Percentiles rank a stretch among this genome's conserved stretches.
phyloP scores from a whole-genome alignment of 192 early-diverging fungal genomes.

The Coemansia sp. region DNA sequence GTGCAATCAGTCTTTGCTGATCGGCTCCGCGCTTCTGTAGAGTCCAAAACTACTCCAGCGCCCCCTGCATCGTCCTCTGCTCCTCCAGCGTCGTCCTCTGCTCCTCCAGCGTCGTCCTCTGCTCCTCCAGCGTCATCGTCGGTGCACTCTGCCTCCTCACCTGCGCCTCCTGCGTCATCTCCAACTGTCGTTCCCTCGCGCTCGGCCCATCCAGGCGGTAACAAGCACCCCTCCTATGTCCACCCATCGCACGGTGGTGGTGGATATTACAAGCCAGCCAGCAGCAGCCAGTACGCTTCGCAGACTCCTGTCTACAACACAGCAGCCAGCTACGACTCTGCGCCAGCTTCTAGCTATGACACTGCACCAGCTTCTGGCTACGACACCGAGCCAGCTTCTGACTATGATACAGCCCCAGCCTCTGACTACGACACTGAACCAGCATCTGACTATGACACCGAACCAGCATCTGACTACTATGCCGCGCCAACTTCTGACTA shows the following conservation, averaged over 20 bases:
- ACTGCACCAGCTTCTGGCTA: conserved; percentile 4
- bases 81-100: background rate
- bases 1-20: conserved; percentile 32
- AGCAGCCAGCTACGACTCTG: background rate
- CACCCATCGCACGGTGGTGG: conserved; percentile 11
- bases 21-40: conserved; percentile 2
- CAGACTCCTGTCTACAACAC: background rate
- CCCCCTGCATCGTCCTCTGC: background rate
- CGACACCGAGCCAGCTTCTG: background rate
- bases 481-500: conserved; percentile 7
- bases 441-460: background rate
- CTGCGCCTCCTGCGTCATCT: conserved; percentile 2
- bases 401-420: background rate
- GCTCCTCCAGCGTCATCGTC: background rate
- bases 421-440: conserved; percentile 7
- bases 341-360: conserved; percentile 11
- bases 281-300: background rate
- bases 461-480: conserved; percentile 6
- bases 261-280: background rate
- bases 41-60: background rate
- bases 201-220: background rate
- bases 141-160: background rate
- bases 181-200: background rate
- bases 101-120: background rate
- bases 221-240: conserved; percentile 3